Base-by-base conservation (phyloP, 192 early-diverging fungal species). In the Rhizophagus prolifer region DNA sequence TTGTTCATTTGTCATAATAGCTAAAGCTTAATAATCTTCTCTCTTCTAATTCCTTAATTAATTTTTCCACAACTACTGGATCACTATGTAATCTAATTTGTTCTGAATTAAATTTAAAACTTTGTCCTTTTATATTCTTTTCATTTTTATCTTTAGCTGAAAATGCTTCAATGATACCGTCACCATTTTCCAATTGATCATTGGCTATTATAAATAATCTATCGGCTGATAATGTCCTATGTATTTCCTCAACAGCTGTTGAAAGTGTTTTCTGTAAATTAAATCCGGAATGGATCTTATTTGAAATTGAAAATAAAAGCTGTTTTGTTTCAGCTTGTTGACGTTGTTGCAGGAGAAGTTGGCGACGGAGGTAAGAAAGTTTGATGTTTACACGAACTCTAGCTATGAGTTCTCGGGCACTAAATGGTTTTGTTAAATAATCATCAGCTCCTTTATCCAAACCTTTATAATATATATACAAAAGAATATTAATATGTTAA, bases 401-500 rank as follows among this genome's bases (percentile, higher is more conserved):
- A 9, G 87, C 83, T 10, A 90, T 75, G 9, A 91, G 79, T 70
- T 91, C 90, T 67, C 84, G 78, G 6, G 80, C 78, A 9, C 76
- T 79, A 54, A 87, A 86, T 2, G 85, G 83, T 59, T 85, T 86
- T 34, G 81, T 85, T 19, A 91, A 74, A 78, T 86, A 89, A 41
- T 91, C 90, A 74, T 88, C 88, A 0, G 90, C 90, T 21, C 90
- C 88, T 12, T 79, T 79, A 31, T 85, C 79, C 31, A 91, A 54
- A 0, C 87, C 74, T 75, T 38, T n/a, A 66, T 34, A 38, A n/a
- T 38, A 38, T 38, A 38, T 38, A 6, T 38, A 38, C 6, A 38
- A 31, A 38, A 38, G 36, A 38, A 38, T 38, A 38, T 38, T 38
- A 38, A 6, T 38, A 38, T 38, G 36, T 38, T 38, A 38, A 6